Evolutionary conservation across 148 eudicot species (phyloP).

Genomic region (Vaccinium darrowii): DNA sequence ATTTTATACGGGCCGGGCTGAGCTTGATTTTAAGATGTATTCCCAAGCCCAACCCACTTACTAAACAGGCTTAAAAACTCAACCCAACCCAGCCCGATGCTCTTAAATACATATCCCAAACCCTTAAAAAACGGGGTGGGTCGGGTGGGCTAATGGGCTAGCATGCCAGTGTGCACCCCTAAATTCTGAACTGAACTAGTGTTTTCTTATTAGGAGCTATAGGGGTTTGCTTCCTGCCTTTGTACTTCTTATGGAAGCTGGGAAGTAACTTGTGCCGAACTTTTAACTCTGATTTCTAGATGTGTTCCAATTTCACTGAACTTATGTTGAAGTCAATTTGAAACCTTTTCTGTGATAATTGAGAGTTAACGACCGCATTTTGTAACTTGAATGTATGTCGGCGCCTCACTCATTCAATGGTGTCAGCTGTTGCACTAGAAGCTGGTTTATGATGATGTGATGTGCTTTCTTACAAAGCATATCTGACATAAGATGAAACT

Average conservation of each 20-base stretch:
- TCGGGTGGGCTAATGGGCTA: no score
- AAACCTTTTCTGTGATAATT: background rate
- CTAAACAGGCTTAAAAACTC: no score
- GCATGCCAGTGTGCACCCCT: no score
- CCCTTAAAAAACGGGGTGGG: no score
- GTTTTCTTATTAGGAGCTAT: background rate
- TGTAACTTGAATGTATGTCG: background rate
- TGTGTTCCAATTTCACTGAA: background rate
- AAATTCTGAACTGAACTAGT: background rate
- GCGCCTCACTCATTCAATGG: background rate
- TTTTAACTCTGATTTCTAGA: background rate
- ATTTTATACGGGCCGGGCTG: no score
- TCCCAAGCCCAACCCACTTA: no score
- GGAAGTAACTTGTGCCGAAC: background rate
- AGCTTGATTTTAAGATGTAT: no score
- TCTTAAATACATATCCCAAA: no score
- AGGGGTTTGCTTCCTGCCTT: slow-evolving; percentile 4
- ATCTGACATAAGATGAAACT: background rate
- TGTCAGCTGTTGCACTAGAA: background rate
- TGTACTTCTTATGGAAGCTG: background rate
- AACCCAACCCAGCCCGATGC: no score
- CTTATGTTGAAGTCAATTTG: background rate
- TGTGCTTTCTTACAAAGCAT: background rate
- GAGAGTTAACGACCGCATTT: background rate
- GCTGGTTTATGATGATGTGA: background rate